Base-by-base conservation (phyloP, 2,329 filamentous ascomycete genomes). In the Trichoderma breve region DNA sequence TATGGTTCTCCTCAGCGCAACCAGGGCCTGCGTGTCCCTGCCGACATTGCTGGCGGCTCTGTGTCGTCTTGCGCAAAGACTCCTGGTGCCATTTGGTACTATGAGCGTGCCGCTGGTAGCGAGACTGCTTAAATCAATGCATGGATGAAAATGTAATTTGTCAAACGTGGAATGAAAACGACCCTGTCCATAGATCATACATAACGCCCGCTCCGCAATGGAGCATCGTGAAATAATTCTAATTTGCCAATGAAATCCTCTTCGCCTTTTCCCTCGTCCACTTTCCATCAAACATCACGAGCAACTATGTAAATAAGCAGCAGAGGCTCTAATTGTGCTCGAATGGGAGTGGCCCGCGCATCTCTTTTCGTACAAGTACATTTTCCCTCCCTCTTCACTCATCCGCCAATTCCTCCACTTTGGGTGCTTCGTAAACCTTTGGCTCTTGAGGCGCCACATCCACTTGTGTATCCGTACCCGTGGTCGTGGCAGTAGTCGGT, bases 1-100 rank as follows among this genome's bases (percentile, higher is more conserved):
- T 84, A 83, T 70, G 90, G 90, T 4, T 79, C 84, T 18, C 85
- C 88, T 7, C 90, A 91, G 80, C 80, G 84, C 70, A 83, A 82
- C 2, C 79, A 85, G 53, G 84, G 81, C 11, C 76, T 86, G 28
- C 82, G 84, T 6, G 77, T 84, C 11, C 77, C 80, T n/a, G 81
- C 82, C 8, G 80, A 81, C 69, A 82, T 84, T 3, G 84, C 86
- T 70, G 87, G 86, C 0, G 84, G 84, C 5, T 83, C 81, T 26
- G 76, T 84, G 57, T 86, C 85, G 28, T 89, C 82, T 74, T 91
- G 89, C 77, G 89, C 88, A 6, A 87, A 83, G 77, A 78, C 84
- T 0, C 77, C 83, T 12, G 84, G 84, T 5, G 88, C 87, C 2
- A 78, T 91, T 15, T 82, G 82, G 76, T 91, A 91, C 75, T 86